Evolutionary conservation across 2,329 filamentous ascomycete species (phyloP).

Genomic region (Exophiala phaeomuriformis): DNA sequence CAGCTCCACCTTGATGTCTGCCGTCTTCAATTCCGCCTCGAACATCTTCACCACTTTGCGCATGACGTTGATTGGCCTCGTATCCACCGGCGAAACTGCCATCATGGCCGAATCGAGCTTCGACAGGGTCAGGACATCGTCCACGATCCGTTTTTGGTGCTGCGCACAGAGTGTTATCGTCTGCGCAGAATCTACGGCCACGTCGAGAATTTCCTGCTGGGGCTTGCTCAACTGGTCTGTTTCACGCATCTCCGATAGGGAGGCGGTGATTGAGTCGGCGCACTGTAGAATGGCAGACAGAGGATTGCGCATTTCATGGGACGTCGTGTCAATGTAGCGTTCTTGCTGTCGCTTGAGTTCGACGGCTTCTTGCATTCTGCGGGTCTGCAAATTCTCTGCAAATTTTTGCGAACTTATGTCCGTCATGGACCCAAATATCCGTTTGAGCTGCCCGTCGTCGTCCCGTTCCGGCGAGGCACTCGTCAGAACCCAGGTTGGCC

Average conservation of each 20-base stretch:
- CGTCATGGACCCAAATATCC: constrained; percentile 56
- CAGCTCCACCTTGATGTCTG: constrained; percentile 60
- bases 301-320: constrained; percentile 52
- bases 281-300: constrained; percentile 53
- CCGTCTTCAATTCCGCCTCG: constrained; percentile 63
- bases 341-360: constrained; percentile 74
- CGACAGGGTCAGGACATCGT: constrained; percentile 65
- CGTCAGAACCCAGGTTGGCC: constrained; percentile 51
- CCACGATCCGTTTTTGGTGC: constrained; percentile 73
- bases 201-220: constrained; percentile 38
- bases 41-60: constrained; percentile 68
- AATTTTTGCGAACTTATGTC: constrained; percentile 82
- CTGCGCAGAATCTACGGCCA: constrained; percentile 63
- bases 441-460: constrained; percentile 44
- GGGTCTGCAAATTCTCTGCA: constrained; percentile 71
- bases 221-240: constrained; percentile 18
- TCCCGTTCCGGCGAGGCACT: constrained; percentile 48
- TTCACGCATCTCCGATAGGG: constrained; percentile 43
- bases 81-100: constrained; percentile 62
- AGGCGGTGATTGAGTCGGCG: constrained; percentile 48
- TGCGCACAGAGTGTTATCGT: constrained; percentile 71
- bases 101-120: constrained; percentile 71
- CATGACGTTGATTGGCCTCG: constrained; percentile 60
- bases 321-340: constrained; percentile 69
- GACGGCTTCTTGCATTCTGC: constrained; percentile 70